Percentiles rank a stretch among this genome's conserved stretches.
Evolutionary conservation across 768 basidiomycete species (phyloP).

Genomic region (Boletus vinaceobasis): DNA sequence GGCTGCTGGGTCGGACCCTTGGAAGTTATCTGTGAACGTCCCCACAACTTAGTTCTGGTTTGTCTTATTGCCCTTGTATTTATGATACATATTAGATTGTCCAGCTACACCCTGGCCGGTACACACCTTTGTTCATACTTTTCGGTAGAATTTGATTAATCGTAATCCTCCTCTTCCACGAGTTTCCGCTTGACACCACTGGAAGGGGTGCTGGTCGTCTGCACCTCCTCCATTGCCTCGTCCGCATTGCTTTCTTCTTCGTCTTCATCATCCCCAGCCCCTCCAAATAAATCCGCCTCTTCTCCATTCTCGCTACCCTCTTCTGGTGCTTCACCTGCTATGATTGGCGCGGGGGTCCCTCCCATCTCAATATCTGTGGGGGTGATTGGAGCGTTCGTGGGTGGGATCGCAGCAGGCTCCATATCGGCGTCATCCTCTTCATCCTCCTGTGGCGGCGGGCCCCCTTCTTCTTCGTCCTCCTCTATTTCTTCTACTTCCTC

Average conservation of each 20-base stretch:
- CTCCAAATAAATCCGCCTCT: conserved; percentile 72
- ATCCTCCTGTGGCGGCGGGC: conserved; percentile 47
- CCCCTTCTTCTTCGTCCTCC: conserved; percentile 34
- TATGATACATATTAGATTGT: conserved; percentile 29
- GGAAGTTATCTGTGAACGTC: neutral
- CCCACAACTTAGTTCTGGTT: neutral
- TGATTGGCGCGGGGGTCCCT: conserved; percentile 31
- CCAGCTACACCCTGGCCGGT: conserved; percentile 1
- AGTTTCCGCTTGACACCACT: conserved; percentile 76
- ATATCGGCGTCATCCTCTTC: conserved; percentile 58
- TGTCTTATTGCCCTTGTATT: conserved; percentile 17
- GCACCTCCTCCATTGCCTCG: conserved; percentile 79
- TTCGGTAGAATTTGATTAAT: conserved; percentile 36
- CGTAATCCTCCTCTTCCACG: conserved; percentile 86
- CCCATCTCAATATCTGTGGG: conserved; percentile 65
- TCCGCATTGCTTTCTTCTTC: conserved; percentile 48
- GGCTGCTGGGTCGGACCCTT: neutral
- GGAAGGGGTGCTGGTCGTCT: conserved; percentile 47
- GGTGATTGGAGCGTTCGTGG: conserved; percentile 34
- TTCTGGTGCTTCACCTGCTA: conserved; percentile 41
- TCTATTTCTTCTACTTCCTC: conserved; percentile 82
- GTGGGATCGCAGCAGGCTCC: conserved; percentile 58
- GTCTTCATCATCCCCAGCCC: conserved; percentile 72
- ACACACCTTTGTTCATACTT: conserved; percentile 5
- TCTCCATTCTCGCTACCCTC: conserved; percentile 71